Evolutionary conservation across 1,284 basidiomycete species (phyloP).

Genomic region (Microbotryomycetes sp.): DNA sequence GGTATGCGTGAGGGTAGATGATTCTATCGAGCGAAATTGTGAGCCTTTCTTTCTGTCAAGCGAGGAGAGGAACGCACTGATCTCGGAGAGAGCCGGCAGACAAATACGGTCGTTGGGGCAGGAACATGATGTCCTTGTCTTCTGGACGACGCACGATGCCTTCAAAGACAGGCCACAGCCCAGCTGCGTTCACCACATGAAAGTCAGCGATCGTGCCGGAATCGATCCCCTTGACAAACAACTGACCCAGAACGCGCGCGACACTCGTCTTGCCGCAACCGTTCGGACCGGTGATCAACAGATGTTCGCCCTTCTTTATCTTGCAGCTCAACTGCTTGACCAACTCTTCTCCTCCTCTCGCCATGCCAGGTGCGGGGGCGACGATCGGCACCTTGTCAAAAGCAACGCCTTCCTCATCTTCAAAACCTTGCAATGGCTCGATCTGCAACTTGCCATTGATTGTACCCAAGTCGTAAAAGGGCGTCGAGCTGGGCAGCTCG

Average conservation of each 20-base stretch:
- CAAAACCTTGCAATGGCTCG: not conserved
- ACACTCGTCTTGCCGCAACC: slow-evolving; percentile 81
- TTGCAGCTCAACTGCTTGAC: slow-evolving; percentile 64
- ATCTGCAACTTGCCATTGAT: slow-evolving; percentile 44
- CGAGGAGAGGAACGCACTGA: slow-evolving; percentile 51
- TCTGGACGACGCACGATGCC: slow-evolving; percentile 43
- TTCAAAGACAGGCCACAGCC: slow-evolving; percentile 64
- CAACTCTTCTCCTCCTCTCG: slow-evolving; percentile 53
- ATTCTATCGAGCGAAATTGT: slow-evolving; percentile 40
- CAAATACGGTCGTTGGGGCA: slow-evolving; percentile 90
- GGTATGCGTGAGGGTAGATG: slow-evolving; percentile 78
- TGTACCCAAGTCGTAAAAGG: slow-evolving; percentile 45
- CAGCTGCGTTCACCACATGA: no score
- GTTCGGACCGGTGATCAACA: slow-evolving; percentile 84
- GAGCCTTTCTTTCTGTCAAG: not conserved
- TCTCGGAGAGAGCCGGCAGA: slow-evolving; percentile 77
- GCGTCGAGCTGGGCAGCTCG: slow-evolving; percentile 32
- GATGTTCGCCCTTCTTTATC: slow-evolving; percentile 73
- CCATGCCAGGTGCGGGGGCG: slow-evolving; percentile 49
- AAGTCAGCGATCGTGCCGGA: no score
- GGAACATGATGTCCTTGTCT: slow-evolving; percentile 64
- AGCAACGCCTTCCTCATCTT: slow-evolving; percentile 46
- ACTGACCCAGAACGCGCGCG: slow-evolving; percentile 64
- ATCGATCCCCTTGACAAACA: no score
- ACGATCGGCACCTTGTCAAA: slow-evolving; percentile 67